Evolutionary conservation across 176 grass and related monocot genomes (phyloP).

Genomic region (Zoysia japonica): DNA sequence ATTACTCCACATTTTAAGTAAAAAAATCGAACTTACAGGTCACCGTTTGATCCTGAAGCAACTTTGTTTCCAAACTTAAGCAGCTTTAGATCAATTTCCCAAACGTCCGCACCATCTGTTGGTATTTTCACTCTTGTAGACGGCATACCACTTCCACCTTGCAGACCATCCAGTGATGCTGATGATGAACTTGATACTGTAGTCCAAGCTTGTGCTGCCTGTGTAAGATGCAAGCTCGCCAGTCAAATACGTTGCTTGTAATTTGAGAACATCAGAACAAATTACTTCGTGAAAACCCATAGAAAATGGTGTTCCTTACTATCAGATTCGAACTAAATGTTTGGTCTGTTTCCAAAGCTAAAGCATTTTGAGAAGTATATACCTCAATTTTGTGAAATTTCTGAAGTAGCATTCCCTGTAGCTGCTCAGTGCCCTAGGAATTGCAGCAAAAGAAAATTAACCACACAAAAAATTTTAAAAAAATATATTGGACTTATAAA

Average conservation of each 20-base stretch:
- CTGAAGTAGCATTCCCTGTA: conserved; percentile 53
- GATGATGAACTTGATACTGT: conserved; percentile 43
- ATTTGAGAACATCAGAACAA: conserved; percentile 23
- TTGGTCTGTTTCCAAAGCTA: neutral
- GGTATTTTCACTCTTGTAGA: conserved; percentile 71
- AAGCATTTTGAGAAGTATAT: conserved; percentile 5
- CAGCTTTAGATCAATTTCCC: conserved; percentile 78
- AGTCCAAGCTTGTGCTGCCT: conserved; percentile 46
- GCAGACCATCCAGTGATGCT: conserved; percentile 34
- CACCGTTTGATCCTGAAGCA: conserved; percentile 67
- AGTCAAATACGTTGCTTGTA: neutral
- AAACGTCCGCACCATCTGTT: conserved; percentile 70
- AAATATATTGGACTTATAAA: neutral
- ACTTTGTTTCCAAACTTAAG: conserved; percentile 80
- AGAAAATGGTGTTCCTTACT: neutral
- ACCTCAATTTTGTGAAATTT: conserved; percentile 64
- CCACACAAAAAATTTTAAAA: neutral
- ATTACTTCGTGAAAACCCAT: neutral
- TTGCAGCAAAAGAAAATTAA: conserved; percentile 1
- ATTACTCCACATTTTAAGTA: neutral
- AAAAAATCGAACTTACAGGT: conserved; percentile 72
- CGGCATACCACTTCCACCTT: conserved; percentile 36
- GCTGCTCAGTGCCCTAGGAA: conserved; percentile 54
- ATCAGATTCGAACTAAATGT: neutral
- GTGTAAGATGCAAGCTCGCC: neutral